Evolutionary conservation across 345 rosid genomes (phyloP).

Genomic region (Luvunga scandens): DNA sequence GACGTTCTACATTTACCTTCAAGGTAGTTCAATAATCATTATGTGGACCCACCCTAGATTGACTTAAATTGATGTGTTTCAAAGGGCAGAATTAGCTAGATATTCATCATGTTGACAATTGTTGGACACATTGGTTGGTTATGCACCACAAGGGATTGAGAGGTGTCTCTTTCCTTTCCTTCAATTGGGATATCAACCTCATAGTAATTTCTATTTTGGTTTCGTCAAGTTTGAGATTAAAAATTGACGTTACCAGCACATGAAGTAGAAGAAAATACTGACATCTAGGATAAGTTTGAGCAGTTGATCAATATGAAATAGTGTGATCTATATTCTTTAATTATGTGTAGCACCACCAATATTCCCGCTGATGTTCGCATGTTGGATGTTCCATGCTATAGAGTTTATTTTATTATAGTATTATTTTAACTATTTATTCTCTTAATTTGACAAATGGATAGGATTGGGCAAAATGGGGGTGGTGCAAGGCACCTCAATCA

Average conservation of each 20-base stretch:
- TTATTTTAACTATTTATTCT: no score
- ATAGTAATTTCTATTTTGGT: neutral
- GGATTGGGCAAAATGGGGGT: neutral
- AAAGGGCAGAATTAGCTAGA: neutral
- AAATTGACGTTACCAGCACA: neutral
- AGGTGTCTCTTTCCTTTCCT: neutral
- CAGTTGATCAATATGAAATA: neutral
- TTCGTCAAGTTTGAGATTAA: neutral
- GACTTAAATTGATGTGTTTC: neutral
- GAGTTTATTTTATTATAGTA: neutral
- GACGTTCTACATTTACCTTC: neutral
- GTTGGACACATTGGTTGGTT: neutral
- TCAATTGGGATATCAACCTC: neutral
- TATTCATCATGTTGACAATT: neutral
- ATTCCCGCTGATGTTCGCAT: neutral
- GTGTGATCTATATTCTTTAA: no score
- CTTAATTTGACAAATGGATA: neutral
- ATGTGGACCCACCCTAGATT: neutral
- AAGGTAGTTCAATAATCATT: neutral
- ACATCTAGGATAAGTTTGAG: neutral
- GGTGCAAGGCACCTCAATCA: neutral
- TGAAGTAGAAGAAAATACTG: neutral
- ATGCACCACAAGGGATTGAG: slow-evolving; percentile 2
- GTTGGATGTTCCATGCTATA: neutral
- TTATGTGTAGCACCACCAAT: neutral